A percentile compares a stretch with the other conserved stretches of the same genome.
phyloP scores from a whole-genome alignment of 2,329 filamentous ascomycete species.

The Coniochaeta sp. region DNA sequence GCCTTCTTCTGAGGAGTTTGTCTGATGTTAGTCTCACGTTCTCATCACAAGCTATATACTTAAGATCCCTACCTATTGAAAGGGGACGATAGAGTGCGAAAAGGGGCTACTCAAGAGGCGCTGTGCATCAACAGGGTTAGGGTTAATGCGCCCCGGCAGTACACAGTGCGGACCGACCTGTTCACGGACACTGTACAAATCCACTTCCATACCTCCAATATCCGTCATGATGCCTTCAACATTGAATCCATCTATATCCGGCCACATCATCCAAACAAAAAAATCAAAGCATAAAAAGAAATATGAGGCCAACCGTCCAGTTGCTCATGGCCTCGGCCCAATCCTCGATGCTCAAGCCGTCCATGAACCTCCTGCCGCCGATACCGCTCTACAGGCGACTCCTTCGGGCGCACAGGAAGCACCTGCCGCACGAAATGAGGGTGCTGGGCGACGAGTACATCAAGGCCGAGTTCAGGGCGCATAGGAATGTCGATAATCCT shows the following conservation, averaged over 20 bases:
- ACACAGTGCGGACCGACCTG: too few relatives aligned
- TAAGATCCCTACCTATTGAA: too few relatives aligned
- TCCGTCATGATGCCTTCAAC: background rate
- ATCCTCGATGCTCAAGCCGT: background rate
- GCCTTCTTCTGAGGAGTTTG: background rate
- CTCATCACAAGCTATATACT: too few relatives aligned
- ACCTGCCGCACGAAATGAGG: slow-evolving; percentile 67
- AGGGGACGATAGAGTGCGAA: too few relatives aligned
- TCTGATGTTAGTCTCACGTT: background rate
- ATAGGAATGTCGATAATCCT: slow-evolving; percentile 80
- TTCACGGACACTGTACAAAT: background rate
- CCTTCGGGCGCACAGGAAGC: slow-evolving; percentile 76
- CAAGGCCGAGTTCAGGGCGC: slow-evolving; percentile 84
- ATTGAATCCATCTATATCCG: background rate
- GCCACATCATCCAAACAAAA: too few relatives aligned
- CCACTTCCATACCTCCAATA: background rate
- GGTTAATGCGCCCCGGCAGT: too few relatives aligned
- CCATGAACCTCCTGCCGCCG: slow-evolving; percentile 60
- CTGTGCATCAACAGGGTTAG: too few relatives aligned
- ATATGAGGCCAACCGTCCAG: background rate
- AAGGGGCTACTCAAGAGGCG: too few relatives aligned
- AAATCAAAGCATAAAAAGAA: too few relatives aligned
- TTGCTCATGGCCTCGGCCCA: background rate
- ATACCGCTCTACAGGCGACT: slow-evolving; percentile 85
- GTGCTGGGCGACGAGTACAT: slow-evolving; percentile 87